These are phyloP conservation scores for Kregervanrija delftensis DNA, from an alignment of 805 yeast genomes.

Conservation along the genomic window DNA sequence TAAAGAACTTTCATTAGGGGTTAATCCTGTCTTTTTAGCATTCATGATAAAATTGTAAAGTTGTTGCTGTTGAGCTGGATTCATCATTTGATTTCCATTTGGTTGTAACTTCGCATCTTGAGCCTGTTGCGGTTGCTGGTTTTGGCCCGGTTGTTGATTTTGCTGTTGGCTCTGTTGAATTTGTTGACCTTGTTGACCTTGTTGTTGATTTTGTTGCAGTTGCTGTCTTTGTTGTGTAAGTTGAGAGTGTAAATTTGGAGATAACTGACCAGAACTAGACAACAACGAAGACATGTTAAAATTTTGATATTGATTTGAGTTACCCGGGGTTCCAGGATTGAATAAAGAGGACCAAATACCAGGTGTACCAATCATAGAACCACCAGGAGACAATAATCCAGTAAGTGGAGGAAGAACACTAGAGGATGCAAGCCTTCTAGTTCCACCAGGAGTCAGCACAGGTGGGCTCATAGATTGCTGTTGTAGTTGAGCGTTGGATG, in stretches of 20 bases:
- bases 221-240: conserved; percentile 1
- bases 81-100: neutral
- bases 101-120: conserved; percentile 5
- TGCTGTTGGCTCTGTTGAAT: conserved; percentile 5
- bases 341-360: conserved; percentile 45
- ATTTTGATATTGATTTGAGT: conserved; percentile 10
- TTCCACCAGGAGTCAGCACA: conserved; percentile 48
- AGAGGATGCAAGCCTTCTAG: conserved; percentile 27
- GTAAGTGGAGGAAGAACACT: conserved; percentile 41
- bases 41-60: conserved; percentile 18
- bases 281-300: neutral
- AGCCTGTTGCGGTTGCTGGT: conserved; percentile 8
- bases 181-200: conserved; percentile 4
- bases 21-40: conserved; percentile 49
- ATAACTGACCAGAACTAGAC: too few relatives aligned
- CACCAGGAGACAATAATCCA: conserved; percentile 38
- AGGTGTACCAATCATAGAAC: conserved; percentile 44
- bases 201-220: conserved; percentile 8
- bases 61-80: conserved; percentile 17
- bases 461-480: conserved; percentile 33
- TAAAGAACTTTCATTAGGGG: conserved; percentile 69
- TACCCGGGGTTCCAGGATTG: conserved; percentile 28
- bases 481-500: conserved; percentile 13
- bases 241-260: neutral
- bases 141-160: neutral